Evolutionary conservation across 108 stramenopile species (phyloP), one percentile per base, ranked within the genome.

Genomic region (Nitzschia putrida): DNA sequence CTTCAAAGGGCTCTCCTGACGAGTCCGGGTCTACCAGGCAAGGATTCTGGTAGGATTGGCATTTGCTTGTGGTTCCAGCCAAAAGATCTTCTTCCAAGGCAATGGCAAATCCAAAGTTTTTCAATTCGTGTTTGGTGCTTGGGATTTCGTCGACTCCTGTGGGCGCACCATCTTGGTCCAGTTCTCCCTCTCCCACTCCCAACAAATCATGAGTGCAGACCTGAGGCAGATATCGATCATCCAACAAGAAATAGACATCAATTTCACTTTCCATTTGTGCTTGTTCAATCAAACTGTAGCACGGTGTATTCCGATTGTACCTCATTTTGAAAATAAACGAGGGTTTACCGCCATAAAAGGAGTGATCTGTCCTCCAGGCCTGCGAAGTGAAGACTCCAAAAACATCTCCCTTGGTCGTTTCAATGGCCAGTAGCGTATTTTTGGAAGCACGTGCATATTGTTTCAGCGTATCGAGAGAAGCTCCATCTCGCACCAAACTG

Each of bases 301-400:
- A 77, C 23, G 64, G 76, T 60, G 60, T 79, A 64, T 63, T 81
- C 53, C 71, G 83, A 75, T 63, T 84, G 74, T 68, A 74, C 44
- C 88, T 69, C 90, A 91, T 91, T 51, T 79, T 70, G 85, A 87
- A 91, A 5, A 91, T 67, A 72, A 88, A 87, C 12, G 84, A 80
- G 23, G 69, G 68, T 22, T 37, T 83, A n/a, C 74, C 83, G 26
- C 90, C 90, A 53, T 72, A 91, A 51, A 85, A 88, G 16, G 72
- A 72, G 67, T 67, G 80, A 71, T 79, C 73, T 44, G 72, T 85
- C 18, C 83, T 68, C 90, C 90, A 91, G 9, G 80, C 64, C 0
- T 68, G 57, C 0, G 85, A 80, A 7, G 84, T 86, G 68, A 86
- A 93, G 26, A 61, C 79, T 38, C 91, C 91, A 84, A 93, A 88